These are phyloP conservation scores for Aspergillus neoniger DNA, from an alignment of 2,329 filamentous ascomycete genomes.

Conservation along the genomic window DNA sequence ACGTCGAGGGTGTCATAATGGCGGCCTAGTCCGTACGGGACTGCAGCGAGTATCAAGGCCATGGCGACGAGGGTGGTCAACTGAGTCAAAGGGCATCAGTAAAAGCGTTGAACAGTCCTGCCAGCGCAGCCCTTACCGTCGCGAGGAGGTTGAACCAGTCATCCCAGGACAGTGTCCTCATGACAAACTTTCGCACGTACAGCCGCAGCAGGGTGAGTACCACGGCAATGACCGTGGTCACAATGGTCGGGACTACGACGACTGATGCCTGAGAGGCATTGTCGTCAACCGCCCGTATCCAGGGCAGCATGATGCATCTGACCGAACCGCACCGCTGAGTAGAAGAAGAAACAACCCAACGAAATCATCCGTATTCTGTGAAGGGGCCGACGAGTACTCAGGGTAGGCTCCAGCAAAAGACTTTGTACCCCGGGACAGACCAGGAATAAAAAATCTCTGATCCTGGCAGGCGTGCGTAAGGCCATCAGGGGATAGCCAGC, in stretches of 20 bases:
- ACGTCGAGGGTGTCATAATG: background rate
- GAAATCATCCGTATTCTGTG: background rate
- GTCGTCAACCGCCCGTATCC: background rate
- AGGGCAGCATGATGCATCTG: constrained; percentile 8
- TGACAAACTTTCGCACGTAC: constrained; percentile 18
- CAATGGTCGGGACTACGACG: constrained; percentile 14
- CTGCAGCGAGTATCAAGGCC: background rate
- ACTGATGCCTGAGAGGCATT: constrained; percentile 11
- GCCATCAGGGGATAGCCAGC: background rate
- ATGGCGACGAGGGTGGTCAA: background rate
- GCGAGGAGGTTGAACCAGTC: constrained; percentile 21
- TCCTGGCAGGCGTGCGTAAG: background rate
- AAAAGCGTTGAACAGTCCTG: background rate
- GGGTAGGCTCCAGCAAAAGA: background rate
- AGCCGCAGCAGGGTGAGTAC: constrained; percentile 15
- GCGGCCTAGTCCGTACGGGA: background rate
- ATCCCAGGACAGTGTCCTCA: constrained; percentile 19
- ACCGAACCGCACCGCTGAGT: background rate
- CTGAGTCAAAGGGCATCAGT: background rate
- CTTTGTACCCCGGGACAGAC: background rate
- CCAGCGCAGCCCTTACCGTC: constrained; percentile 11
- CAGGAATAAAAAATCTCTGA: background rate
- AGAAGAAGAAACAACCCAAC: background rate
- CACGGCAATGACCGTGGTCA: constrained; percentile 18
- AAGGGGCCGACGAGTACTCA: background rate